Base-by-base conservation (phyloP, 768 basidiomycete species). In the Pisolithus microcarpus region DNA sequence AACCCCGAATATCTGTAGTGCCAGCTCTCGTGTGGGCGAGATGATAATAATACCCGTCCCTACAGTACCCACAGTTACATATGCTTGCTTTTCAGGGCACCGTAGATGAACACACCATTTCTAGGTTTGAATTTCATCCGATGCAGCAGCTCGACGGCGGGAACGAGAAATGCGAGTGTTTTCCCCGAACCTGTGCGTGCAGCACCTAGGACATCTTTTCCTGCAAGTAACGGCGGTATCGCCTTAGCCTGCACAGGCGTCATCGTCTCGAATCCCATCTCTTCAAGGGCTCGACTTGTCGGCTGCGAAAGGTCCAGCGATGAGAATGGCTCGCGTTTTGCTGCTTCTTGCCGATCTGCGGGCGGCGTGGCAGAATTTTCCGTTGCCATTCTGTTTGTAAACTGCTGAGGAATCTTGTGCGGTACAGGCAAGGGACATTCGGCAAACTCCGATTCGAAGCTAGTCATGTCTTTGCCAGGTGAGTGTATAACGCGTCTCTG, bases 151-250 rank as follows among this genome's bases (percentile, higher is more conserved):
- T 99, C 95, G 7, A 97, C 74, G 5, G 91, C 91, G 11, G 95
- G 96, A 34, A 98, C 85, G 57, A 99, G 72, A 73, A 99, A 99
- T 1, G 95, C 92, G 58, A 98, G 77, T 4, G 95, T 99, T 74
- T 99, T 98, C 34, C 95, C 95, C 13, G 86, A 89, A 21, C 95
- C 95, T 21, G 95, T 99, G 56, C 85, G 79, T n/a, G 95, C 95
- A 48, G 96, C 95, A 53, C 96, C 95, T 13, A 98, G 77, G 11
- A 99, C 93, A 66, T 98, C 95, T 68, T 91, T 90, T 31, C 95
- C 95, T n/a, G 94, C 87, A 4, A 98, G 78, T 19, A 95, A 72
- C 21, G 92, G 79, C 8, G 95, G 94, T 55, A 98, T 96, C 16
- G 90, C 83, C 64, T 91, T 82, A 43, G 86, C 87, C 67, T 98